Conservation (phyloP, 2,329 filamentous ascomycete genomes). For the Hypoxylon rubiginosum region DNA sequence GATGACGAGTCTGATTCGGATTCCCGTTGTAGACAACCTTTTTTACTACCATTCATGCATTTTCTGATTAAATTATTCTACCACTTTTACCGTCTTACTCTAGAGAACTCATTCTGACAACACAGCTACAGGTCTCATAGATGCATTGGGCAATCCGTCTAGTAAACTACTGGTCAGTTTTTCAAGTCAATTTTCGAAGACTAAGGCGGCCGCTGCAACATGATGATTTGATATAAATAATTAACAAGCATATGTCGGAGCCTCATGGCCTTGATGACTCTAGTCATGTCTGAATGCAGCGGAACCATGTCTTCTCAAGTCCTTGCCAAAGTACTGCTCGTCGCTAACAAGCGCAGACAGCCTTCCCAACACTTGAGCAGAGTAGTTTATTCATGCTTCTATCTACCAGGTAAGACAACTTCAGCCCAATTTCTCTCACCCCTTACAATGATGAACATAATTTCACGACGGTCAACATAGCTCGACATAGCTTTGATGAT, state of each 20-base stretch:
- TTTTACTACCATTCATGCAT: slow-evolving; percentile 72
- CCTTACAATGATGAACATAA: slow-evolving; percentile 75
- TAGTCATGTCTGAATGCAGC: slow-evolving; percentile 60
- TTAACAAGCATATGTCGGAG: slow-evolving; percentile 99
- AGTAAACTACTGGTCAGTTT: slow-evolving; percentile 16
- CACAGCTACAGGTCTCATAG: slow-evolving; percentile 2
- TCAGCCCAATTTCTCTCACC: slow-evolving; percentile 13
- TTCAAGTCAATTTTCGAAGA: slow-evolving; percentile 31
- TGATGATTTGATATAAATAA: slow-evolving; percentile 87
- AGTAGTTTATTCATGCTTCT: background rate
- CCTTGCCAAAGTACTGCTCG: slow-evolving; percentile 16
- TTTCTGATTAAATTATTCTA: slow-evolving; percentile 43
- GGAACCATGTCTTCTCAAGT: slow-evolving; percentile 29
- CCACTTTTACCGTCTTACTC: background rate
- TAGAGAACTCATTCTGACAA: slow-evolving; percentile 27
- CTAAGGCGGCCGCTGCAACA: slow-evolving; percentile 53
- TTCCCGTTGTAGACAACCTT: slow-evolving; percentile 72
- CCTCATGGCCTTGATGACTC: slow-evolving; percentile 67
- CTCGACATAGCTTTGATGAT: slow-evolving; percentile 79
- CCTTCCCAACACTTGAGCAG: background rate
- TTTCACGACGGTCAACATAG: slow-evolving; percentile 93
- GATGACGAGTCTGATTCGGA: slow-evolving; percentile 76
- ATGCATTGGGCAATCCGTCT: background rate
- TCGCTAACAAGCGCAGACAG: slow-evolving; percentile 50
- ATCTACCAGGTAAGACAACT: slow-evolving; percentile 38